A percentile compares a stretch with the other conserved stretches of the same genome.
Evolutionary conservation across 345 rosid species (phyloP).

Genomic region (Iberis pinnata): DNA sequence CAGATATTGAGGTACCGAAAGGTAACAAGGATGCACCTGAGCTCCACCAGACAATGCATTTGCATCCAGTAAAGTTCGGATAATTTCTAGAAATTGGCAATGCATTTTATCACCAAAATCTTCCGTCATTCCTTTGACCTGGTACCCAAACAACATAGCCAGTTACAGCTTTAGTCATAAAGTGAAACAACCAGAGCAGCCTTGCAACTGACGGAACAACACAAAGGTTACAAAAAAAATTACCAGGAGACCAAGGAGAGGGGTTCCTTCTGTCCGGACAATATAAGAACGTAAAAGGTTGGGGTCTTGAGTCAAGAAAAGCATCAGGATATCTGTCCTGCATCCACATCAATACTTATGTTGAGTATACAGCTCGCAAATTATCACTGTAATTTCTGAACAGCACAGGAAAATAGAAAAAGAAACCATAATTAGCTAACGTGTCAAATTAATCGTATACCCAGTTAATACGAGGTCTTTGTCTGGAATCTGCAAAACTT

Average conservation of each 20-base stretch:
- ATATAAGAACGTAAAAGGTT: constrained; percentile 89
- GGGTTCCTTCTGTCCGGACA: constrained; percentile 68
- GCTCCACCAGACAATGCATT: constrained; percentile 65
- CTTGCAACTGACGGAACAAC: constrained; percentile 11
- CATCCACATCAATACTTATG: constrained; percentile 45
- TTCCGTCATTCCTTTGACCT: constrained; percentile 96
- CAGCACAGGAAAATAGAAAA: constrained; percentile 5
- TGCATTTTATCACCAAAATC: constrained; percentile 95
- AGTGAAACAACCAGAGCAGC: neutral
- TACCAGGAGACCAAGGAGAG: constrained; percentile 90
- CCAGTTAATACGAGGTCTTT: constrained; percentile 88
- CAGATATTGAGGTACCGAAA: too few species aligned
- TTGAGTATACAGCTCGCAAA: constrained; percentile 21
- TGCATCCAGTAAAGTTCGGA: constrained; percentile 92
- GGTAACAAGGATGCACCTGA: constrained; percentile 46
- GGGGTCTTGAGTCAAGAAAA: constrained; percentile 94
- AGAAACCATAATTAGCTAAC: constrained; percentile 11
- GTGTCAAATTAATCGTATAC: constrained; percentile 47
- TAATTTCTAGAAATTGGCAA: constrained; percentile 96
- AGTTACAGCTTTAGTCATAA: constrained; percentile 1
- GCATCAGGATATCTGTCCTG: constrained; percentile 99
- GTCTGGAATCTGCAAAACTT: constrained; percentile 79
- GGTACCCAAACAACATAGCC: constrained; percentile 18
- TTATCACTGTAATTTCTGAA: neutral
- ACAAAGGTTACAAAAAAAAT: constrained; percentile 22